A percentile compares a stretch with the other conserved stretches of the same genome.
These are phyloP conservation scores for Hirsutella thompsonii DNA, from an alignment of 2,329 filamentous ascomycete species.

Conservation along the genomic window DNA sequence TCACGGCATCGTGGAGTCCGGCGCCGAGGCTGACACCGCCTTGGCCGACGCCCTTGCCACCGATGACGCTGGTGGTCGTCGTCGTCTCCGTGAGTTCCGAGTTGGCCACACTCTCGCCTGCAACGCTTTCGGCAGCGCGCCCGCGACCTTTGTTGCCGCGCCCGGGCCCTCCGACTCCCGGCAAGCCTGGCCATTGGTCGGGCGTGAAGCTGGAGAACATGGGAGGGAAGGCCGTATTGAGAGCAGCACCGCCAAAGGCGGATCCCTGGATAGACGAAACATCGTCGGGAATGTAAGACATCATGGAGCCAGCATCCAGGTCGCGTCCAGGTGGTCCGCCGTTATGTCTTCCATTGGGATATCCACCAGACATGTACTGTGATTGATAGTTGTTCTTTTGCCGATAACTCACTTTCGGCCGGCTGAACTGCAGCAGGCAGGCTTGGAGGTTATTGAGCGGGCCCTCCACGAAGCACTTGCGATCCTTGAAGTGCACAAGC, in stretches of 20 bases:
- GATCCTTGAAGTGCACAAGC: slow-evolving; percentile 91
- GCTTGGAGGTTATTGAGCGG: slow-evolving; percentile 93
- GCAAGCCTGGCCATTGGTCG: slow-evolving; percentile 78
- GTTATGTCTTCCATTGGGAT: slow-evolving; percentile 27
- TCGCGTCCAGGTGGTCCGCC: slow-evolving; percentile 32
- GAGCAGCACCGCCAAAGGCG: slow-evolving; percentile 71
- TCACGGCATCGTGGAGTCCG: slow-evolving; percentile 65
- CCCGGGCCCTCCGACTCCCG: slow-evolving; percentile 45
- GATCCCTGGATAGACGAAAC: slow-evolving; percentile 93
- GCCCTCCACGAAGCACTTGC: slow-evolving; percentile 89
- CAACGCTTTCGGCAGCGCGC: slow-evolving; percentile 62
- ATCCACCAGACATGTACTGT: slow-evolving; percentile 42
- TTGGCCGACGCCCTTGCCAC: slow-evolving; percentile 61
- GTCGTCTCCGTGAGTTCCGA: slow-evolving; percentile 82
- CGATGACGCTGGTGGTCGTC: slow-evolving; percentile 48
- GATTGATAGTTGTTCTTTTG: slow-evolving; percentile 68
- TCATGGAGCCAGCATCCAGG: slow-evolving; percentile 72
- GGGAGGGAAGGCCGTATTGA: slow-evolving; percentile 64
- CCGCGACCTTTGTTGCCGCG: slow-evolving; percentile 57
- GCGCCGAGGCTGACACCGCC: slow-evolving; percentile 78
- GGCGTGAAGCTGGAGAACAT: slow-evolving; percentile 90
- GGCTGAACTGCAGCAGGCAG: slow-evolving; percentile 86
- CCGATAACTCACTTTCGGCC: slow-evolving; percentile 85
- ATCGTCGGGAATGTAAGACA: slow-evolving; percentile 94
- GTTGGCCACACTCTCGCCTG: slow-evolving; percentile 84